Base-by-base conservation (phyloP, 805 yeast genomes). In the Lachancea quebecensis region DNA sequence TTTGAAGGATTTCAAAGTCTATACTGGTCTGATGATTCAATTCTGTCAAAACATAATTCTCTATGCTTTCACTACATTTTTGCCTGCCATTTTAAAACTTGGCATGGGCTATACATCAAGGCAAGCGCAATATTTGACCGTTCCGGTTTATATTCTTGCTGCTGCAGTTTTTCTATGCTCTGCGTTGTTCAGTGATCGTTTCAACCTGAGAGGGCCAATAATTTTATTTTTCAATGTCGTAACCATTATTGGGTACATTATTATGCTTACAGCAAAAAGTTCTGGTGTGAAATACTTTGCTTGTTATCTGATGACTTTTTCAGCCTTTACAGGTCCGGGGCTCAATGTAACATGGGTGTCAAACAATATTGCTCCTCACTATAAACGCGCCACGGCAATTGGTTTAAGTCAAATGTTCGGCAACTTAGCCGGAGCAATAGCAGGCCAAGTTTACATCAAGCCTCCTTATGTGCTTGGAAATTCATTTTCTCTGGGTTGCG, bases 391-490 rank as follows among this genome's bases (percentile, higher is more conserved):
- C 8, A 60, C 73, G 2, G 65, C 71, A 3, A 53, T 71, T 42
- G 75, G 71, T 11, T 39, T 59, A 33, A 69, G 72, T 45, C 74
- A 69, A 50, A 60, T 70, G 2, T 47, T 71, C 16, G 77, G 75
- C 11, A 73, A 73, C 50, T 44, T 66, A 28, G 66, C 75, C 7
- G 77, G 77, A 40, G 70, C 66, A 3, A 58, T 71, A 46, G 67
- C 70, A 31, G 69, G 70, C 25, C 74, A 70, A 50, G 66, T 72
- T 17, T 72, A 70, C 55, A 52, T 68, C 34, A 47, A 55, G 9
- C 53, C 72, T 5, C 72, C 72, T 5, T 71, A 65, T 45, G 50
- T 43, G 10, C 53, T 69, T 21, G 74, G 75, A 1, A 65, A 68
- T 45, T 59, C 64, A 2, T 67, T 68, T 45, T 59, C 73, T 6